Evolutionary conservation across 2,329 filamentous ascomycete species (phyloP).

Genomic region (Aspergillus sp.): DNA sequence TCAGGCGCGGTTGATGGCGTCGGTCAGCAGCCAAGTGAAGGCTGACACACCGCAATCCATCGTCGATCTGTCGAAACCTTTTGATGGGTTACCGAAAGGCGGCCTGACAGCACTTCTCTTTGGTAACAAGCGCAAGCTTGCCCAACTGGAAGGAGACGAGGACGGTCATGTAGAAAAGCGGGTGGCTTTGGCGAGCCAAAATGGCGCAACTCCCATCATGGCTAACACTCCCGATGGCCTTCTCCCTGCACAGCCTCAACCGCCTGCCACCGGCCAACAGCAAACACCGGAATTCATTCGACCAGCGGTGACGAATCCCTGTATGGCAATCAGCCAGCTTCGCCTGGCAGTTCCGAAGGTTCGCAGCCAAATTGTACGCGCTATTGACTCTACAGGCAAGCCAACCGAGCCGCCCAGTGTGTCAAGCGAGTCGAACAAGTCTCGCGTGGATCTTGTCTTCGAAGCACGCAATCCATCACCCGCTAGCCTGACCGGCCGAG

Average conservation of each 20-base stretch:
- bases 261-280: constrained; percentile 59
- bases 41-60: constrained; percentile 76
- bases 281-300: constrained; percentile 80
- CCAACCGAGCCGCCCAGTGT: constrained; percentile 39
- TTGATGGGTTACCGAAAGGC: constrained; percentile 86
- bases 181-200: constrained; percentile 56
- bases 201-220: constrained; percentile 71
- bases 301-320: constrained; percentile 81
- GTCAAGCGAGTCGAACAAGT: constrained; percentile 42
- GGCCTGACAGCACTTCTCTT: constrained; percentile 81
- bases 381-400: constrained; percentile 60
- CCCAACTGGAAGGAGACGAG: constrained; percentile 71
- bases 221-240: constrained; percentile 74
- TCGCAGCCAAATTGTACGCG: constrained; percentile 75
- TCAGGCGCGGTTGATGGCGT: constrained; percentile 80
- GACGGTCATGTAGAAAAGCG: constrained; percentile 62
- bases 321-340: constrained; percentile 76
- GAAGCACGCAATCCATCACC: constrained; percentile 81
- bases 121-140: constrained; percentile 87
- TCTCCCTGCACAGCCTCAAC: constrained; percentile 67
- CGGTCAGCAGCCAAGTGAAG: constrained; percentile 62
- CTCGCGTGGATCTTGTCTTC: constrained; percentile 70
- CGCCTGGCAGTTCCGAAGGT: constrained; percentile 85
- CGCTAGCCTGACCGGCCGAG: constrained; percentile 57
- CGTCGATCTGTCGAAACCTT: constrained; percentile 88